Evolutionary conservation across 306 rosid genomes (phyloP).

Genomic region (Cercis canadensis): DNA sequence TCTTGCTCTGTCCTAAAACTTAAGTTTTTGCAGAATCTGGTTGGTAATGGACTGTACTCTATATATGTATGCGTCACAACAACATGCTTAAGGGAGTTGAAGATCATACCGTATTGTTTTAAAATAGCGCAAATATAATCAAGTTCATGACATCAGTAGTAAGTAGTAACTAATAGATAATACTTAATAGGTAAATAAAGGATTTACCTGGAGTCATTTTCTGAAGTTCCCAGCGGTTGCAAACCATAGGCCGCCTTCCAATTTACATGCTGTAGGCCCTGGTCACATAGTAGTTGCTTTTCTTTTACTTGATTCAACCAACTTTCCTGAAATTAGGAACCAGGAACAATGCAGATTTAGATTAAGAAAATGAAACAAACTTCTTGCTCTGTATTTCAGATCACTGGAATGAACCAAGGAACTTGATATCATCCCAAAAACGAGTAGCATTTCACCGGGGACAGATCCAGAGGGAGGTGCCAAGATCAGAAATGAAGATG

Average conservation of each 20-base stretch:
- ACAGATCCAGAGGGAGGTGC: conserved; percentile 19
- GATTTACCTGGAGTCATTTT: conserved; percentile 61
- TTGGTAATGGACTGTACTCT: too few relatives aligned
- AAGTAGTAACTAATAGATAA: neutral
- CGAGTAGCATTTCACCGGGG: conserved; percentile 4
- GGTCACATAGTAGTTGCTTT: conserved; percentile 81
- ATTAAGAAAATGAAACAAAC: conserved; percentile 23
- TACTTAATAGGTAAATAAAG: conserved; percentile 20
- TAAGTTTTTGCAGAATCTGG: neutral
- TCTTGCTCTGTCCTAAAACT: conserved; percentile 22
- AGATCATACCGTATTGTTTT: neutral
- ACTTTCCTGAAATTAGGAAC: conserved; percentile 72
- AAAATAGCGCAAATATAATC: neutral
- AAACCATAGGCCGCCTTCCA: conserved; percentile 49
- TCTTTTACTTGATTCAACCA: conserved; percentile 94
- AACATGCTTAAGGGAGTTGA: neutral
- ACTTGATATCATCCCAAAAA: neutral
- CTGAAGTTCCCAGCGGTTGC: conserved; percentile 60
- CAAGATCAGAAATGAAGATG: neutral
- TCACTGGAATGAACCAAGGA: conserved; percentile 16
- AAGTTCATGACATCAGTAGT: conserved; percentile 8
- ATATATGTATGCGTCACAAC: neutral
- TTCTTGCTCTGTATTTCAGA: conserved; percentile 1
- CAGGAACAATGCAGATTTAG: conserved; percentile 29
- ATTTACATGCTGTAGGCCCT: conserved; percentile 69